A percentile compares a stretch with the other conserved stretches of the same genome.
phyloP scores from a whole-genome alignment of 768 basidiomycete species.

The Trametes elegans region DNA sequence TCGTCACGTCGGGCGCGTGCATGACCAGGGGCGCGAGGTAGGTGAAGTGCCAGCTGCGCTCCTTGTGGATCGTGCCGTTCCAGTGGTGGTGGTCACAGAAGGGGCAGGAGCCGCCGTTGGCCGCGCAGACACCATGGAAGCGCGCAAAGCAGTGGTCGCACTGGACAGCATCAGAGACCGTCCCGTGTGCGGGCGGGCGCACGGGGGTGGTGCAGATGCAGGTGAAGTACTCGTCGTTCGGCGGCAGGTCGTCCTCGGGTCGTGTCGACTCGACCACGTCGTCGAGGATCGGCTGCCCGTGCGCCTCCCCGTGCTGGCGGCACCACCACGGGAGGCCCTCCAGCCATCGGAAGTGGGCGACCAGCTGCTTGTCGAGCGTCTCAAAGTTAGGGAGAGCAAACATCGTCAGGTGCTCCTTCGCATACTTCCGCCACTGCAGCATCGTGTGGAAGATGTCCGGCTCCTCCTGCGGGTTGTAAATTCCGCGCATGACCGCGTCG shows the following conservation, averaged over 20 bases:
- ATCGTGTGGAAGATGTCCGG: slow-evolving; percentile 73
- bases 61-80: slow-evolving; percentile 82
- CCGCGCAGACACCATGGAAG: slow-evolving; percentile 83
- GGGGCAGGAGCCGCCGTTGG: slow-evolving; percentile 87
- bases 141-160: slow-evolving; percentile 87
- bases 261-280: slow-evolving; percentile 76
- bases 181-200: slow-evolving; percentile 73
- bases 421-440: slow-evolving; percentile 70
- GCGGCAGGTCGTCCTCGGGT: slow-evolving; percentile 77
- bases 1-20: slow-evolving; percentile 75
- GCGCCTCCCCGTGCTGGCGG: slow-evolving; percentile 58
- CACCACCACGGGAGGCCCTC: slow-evolving; percentile 80
- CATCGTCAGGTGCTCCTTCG: slow-evolving; percentile 66
- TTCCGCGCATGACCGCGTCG: slow-evolving; percentile 67
- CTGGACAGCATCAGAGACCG: slow-evolving; percentile 80
- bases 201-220: slow-evolving; percentile 81
- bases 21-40: slow-evolving; percentile 69
- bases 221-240: slow-evolving; percentile 78
- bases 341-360: slow-evolving; percentile 67
- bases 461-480: slow-evolving; percentile 52
- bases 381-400: slow-evolving; percentile 74
- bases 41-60: slow-evolving; percentile 81
- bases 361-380: slow-evolving; percentile 66
- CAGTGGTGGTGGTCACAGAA: slow-evolving; percentile 92
- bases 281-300: slow-evolving; percentile 62